Conservation (phyloP, 2,329 filamentous ascomycete species). For the Apiospora arundinis region DNA sequence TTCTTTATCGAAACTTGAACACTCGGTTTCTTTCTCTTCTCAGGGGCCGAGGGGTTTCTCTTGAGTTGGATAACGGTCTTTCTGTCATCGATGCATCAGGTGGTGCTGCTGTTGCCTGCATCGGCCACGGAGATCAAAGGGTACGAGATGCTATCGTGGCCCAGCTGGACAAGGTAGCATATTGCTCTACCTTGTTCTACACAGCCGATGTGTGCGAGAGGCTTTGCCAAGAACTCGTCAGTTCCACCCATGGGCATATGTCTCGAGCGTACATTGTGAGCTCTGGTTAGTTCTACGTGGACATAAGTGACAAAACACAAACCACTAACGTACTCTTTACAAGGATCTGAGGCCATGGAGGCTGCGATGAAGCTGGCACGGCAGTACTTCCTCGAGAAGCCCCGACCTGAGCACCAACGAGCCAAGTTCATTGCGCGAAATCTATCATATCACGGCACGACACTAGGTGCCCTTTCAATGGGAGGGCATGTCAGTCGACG, state of each 20-base stretch:
- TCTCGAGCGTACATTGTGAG: slow-evolving; percentile 43
- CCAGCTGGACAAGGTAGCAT: slow-evolving; percentile 49
- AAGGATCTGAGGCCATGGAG: slow-evolving; percentile 69
- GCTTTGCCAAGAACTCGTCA: slow-evolving; percentile 39
- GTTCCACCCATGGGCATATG: slow-evolving; percentile 42
- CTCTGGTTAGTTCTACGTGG: slow-evolving; percentile 38
- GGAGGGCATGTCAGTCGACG: slow-evolving; percentile 68
- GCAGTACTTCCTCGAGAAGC: slow-evolving; percentile 65
- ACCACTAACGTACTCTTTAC: not conserved
- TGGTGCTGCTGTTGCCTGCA: slow-evolving; percentile 53
- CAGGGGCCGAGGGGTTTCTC: slow-evolving; percentile 44
- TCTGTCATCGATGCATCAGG: slow-evolving; percentile 52
- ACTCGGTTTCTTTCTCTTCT: slow-evolving; percentile 42
- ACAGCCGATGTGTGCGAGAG: slow-evolving; percentile 48
- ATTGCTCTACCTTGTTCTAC: slow-evolving; percentile 51
- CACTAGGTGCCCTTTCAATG: slow-evolving; percentile 69
- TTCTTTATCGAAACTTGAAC: slow-evolving; percentile 46
- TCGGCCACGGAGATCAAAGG: slow-evolving; percentile 51
- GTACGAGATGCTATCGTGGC: slow-evolving; percentile 48
- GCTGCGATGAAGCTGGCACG: slow-evolving; percentile 66
- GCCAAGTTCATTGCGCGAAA: slow-evolving; percentile 70
- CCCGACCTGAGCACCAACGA: slow-evolving; percentile 59
- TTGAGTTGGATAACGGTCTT: slow-evolving; percentile 48
- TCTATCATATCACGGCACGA: slow-evolving; percentile 76
- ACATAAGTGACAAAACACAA: not conserved